Evolutionary conservation across 306 rosid species (phyloP).

Genomic region (Biancaea sappan): DNA sequence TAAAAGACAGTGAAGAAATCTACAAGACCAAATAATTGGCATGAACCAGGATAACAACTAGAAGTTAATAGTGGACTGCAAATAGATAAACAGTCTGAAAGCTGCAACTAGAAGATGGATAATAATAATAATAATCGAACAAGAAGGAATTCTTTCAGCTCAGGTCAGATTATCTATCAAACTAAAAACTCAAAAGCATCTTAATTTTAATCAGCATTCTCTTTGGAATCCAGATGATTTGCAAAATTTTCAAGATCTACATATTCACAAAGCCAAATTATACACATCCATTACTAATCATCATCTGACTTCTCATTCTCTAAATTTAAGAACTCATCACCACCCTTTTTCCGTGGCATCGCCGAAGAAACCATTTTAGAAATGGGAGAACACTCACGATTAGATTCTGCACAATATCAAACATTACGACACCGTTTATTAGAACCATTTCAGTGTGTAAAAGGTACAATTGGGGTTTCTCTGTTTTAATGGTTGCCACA

Average conservation of each 20-base stretch:
- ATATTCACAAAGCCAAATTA: background rate
- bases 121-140: conserved; percentile 18
- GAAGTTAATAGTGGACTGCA: background rate
- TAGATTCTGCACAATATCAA: conserved; percentile 48
- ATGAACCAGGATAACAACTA: background rate
- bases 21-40: background rate
- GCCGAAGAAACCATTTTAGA: conserved; percentile 44
- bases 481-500: too few species aligned
- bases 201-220: background rate
- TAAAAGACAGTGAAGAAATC: background rate
- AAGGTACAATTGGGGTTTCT: too few species aligned
- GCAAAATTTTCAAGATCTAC: conserved; percentile 45
- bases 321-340: conserved; percentile 77
- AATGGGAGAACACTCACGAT: conserved; percentile 45
- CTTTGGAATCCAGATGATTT: conserved; percentile 25
- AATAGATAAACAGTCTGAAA: background rate
- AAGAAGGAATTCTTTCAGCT: background rate
- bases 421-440: conserved; percentile 19
- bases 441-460: too few species aligned
- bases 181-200: background rate
- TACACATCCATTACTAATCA: conserved; percentile 61
- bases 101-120: background rate
- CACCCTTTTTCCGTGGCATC: conserved; percentile 59
- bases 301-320: conserved; percentile 94
- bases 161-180: conserved; percentile 5